Conservation (phyloP, 768 basidiomycete species). For the Phaffia tasmanica region DNA sequence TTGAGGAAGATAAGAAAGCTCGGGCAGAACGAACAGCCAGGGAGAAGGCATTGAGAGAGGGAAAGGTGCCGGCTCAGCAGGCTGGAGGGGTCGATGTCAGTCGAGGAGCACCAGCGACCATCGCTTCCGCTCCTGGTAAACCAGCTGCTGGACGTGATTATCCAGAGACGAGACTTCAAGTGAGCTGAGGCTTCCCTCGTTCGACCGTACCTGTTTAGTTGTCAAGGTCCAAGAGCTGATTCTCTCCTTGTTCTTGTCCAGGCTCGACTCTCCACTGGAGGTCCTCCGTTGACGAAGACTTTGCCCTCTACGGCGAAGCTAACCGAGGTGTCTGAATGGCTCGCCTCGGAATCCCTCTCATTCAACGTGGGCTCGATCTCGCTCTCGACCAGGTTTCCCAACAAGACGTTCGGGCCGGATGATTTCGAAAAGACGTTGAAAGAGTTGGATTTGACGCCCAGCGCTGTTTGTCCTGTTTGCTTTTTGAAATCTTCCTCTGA, state of each 20-base stretch:
- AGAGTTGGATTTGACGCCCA: slow-evolving; percentile 79
- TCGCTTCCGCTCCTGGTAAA: slow-evolving; percentile 39
- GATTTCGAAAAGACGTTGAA: slow-evolving; percentile 73
- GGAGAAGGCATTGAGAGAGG: slow-evolving; percentile 85
- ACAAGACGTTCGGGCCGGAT: slow-evolving; percentile 60
- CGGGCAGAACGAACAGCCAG: slow-evolving; percentile 76
- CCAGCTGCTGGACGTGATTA: slow-evolving; percentile 49
- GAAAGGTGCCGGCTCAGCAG: slow-evolving; percentile 36
- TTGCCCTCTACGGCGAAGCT: slow-evolving; percentile 41
- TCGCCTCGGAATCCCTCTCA: slow-evolving; percentile 59
- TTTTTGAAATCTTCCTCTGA: background rate
- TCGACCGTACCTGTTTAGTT: slow-evolving; percentile 33
- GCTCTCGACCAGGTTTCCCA: slow-evolving; percentile 74
- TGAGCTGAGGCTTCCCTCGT: slow-evolving; percentile 56
- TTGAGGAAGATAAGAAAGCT: slow-evolving; percentile 82
- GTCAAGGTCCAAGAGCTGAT: background rate
- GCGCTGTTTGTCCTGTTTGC: slow-evolving; percentile 51
- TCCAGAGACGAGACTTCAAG: slow-evolving; percentile 68
- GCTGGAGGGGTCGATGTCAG: slow-evolving; percentile 24
- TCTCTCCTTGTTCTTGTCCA: slow-evolving; percentile 33
- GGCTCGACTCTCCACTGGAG: slow-evolving; percentile 71
- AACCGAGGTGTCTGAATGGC: slow-evolving; percentile 71
- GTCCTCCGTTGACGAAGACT: slow-evolving; percentile 56
- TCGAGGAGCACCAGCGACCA: slow-evolving; percentile 2
- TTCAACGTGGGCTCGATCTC: slow-evolving; percentile 68